A percentile compares a stretch with the other conserved stretches of the same genome.
Conservation (phyloP, 768 basidiomycete genomes). For the Baorangia bicolor region DNA sequence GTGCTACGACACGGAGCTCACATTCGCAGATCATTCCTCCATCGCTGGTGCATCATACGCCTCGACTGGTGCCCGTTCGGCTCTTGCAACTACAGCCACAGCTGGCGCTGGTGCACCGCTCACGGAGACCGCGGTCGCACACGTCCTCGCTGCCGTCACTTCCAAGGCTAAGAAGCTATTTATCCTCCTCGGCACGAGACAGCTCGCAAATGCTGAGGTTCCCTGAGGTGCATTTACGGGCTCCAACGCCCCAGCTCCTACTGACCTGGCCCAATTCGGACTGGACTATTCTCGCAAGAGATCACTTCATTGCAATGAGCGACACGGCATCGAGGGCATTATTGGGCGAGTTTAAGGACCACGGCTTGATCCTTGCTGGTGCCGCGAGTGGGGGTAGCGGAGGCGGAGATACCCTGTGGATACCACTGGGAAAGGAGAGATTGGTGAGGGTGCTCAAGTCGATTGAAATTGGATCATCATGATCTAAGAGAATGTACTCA, state of each 20-base stretch:
- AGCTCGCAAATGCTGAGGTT: no score
- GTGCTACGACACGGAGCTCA: slow-evolving; percentile 78
- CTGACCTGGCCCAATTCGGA: slow-evolving; percentile 46
- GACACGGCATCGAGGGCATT: slow-evolving; percentile 87
- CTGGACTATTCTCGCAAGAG: slow-evolving; percentile 64
- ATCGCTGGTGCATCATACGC: no score
- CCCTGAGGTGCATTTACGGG: slow-evolving; percentile 1
- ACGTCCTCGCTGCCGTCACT: slow-evolving; percentile 84
- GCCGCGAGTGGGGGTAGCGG: slow-evolving; percentile 43
- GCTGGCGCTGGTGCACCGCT: slow-evolving; percentile 42
- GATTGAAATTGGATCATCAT: no score
- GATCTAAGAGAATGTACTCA: background rate
- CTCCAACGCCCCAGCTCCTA: background rate
- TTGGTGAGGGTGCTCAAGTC: no score
- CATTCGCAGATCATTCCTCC: no score
- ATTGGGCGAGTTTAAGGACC: no score
- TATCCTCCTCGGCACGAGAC: no score
- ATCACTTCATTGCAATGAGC: slow-evolving; percentile 85
- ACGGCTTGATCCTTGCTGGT: no score
- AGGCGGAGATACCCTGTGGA: slow-evolving; percentile 70
- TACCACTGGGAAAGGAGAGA: slow-evolving; percentile 79
- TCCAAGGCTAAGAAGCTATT: slow-evolving; percentile 85
- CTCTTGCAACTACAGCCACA: slow-evolving; percentile 26
- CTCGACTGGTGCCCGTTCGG: slow-evolving; percentile 25
- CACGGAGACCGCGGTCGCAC: slow-evolving; percentile 74